These are phyloP conservation scores for Cyphellophora europaea DNA, from an alignment of 2,329 filamentous ascomycete species.

Conservation along the genomic window DNA sequence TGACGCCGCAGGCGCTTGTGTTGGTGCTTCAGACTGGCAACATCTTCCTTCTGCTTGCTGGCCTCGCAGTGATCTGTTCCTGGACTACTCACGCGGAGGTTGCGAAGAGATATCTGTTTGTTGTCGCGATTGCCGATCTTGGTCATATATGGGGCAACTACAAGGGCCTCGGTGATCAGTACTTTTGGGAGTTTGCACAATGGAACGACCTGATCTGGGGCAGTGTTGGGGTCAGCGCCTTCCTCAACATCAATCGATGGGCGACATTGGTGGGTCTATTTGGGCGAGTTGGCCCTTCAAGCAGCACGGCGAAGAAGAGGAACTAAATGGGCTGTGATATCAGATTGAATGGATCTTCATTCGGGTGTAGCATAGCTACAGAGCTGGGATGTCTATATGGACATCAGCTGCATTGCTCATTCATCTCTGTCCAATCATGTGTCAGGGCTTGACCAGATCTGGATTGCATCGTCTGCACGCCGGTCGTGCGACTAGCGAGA, in stretches of 20 bases:
- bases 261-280: conserved; percentile 53
- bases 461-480: too few relatives aligned
- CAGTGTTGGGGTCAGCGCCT: conserved; percentile 57
- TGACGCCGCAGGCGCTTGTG: conserved; percentile 38
- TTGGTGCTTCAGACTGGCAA: conserved; percentile 62
- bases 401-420: too few relatives aligned
- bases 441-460: too few relatives aligned
- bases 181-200: conserved; percentile 40
- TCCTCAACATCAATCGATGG: conserved; percentile 48
- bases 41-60: conserved; percentile 55
- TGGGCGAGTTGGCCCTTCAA: conserved; percentile 35
- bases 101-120: conserved; percentile 57
- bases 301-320: conserved; percentile 6
- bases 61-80: conserved; percentile 56
- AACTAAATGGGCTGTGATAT: conserved; percentile 1
- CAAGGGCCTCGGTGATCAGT: conserved; percentile 47
- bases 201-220: conserved; percentile 70
- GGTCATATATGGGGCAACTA: conserved; percentile 58
- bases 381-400: too few relatives aligned
- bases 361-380: too few relatives aligned
- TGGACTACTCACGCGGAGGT: conserved; percentile 57
- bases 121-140: conserved; percentile 56
- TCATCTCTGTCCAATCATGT: too few relatives aligned
- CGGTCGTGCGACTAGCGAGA: too few relatives aligned
- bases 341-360: too few relatives aligned